Percentiles rank a stretch among this genome's conserved stretches.
Conservation (phyloP, 179 eudicot genomes). For the Beta macrorhiza region DNA sequence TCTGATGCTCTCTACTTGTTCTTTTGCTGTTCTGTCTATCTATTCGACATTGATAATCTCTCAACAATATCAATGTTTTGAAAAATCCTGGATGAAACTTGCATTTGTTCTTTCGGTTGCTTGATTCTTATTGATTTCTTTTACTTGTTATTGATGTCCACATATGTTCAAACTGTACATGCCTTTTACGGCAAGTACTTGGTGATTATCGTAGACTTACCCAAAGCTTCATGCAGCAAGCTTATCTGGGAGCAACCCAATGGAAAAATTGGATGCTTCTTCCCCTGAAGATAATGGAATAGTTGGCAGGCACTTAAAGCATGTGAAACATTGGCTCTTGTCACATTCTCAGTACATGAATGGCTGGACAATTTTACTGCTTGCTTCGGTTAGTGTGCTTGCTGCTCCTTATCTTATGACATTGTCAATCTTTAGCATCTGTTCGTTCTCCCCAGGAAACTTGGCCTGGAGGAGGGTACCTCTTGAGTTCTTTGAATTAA, state of each 20-base stretch:
- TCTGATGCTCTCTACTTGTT: neutral
- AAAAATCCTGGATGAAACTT: neutral
- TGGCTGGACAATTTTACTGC: constrained; percentile 81
- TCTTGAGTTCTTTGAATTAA: neutral
- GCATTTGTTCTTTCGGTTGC: neutral
- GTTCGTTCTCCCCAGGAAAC: too few relatives aligned
- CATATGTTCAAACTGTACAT: neutral
- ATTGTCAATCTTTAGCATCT: neutral
- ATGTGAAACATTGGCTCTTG: constrained; percentile 70
- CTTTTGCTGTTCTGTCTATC: neutral
- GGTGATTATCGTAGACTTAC: neutral
- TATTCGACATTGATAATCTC: neutral
- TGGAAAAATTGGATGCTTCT: constrained; percentile 62
- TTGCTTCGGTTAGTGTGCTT: constrained; percentile 82
- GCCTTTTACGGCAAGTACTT: neutral
- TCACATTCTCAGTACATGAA: constrained; percentile 88
- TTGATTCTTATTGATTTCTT: neutral
- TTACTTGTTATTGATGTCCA: neutral
- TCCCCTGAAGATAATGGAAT: constrained; percentile 49
- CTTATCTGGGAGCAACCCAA: constrained; percentile 55
- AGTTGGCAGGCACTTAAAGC: constrained; percentile 41
- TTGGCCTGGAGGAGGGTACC: neutral
- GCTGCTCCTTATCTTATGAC: constrained; percentile 8
- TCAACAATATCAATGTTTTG: neutral
- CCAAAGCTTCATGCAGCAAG: constrained; percentile 53